Base-by-base conservation (phyloP, 2,329 filamentous ascomycete genomes). In the Colletotrichum sublineola region DNA sequence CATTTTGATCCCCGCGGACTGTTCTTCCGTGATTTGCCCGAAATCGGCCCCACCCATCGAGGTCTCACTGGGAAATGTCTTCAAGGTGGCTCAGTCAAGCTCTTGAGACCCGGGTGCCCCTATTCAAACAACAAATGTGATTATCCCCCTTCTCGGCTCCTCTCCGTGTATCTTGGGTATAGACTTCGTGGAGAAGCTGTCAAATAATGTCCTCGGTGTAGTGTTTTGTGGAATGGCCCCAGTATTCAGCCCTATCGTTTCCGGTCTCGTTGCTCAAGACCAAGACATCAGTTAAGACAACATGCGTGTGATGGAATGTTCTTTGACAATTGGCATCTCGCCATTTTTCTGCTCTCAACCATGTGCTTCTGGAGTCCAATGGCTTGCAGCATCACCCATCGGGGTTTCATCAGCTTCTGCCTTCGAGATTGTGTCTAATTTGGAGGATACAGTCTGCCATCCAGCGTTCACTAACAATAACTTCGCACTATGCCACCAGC, bases 11-110 rank as follows among this genome's bases (percentile, higher is more conserved):
- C 55, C 60, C 46, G 61, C 70, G 15, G 42, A n/a, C 36, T 29
- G 50, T 55, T 52, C 48, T 65, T 65, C 70, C 70, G 69, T 63
- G 68, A 60, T 71, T 68, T 71, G 58, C 62, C 68, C 68, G 68
- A 71, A 58, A 42, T 48, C 68, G 65, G 58, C 52, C 65, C 65
- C 69, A 68, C 69, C 6, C 31, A 11, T 14, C 15, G 8, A 8
- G 20, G 36, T n/a, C 36, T 36, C 33, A 24, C 38, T 38, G 18
- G 38, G 12, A 9, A 52, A 55, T 15, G 24, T 31, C 18, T 44
- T 9, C 18, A n/a, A 56, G 38, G 50, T 64, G 62, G 56, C 50
- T 64, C 62, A 40, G 50, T 64, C 14, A 56, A 44, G 61, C n/a
- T 53, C 20, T 61, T n/a, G 42, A 46, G 3, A 46, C 44, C 20